These are phyloP conservation scores for Graphium sp. DNA, from an alignment of 2,329 filamentous ascomycete species.

Conservation along the genomic window DNA sequence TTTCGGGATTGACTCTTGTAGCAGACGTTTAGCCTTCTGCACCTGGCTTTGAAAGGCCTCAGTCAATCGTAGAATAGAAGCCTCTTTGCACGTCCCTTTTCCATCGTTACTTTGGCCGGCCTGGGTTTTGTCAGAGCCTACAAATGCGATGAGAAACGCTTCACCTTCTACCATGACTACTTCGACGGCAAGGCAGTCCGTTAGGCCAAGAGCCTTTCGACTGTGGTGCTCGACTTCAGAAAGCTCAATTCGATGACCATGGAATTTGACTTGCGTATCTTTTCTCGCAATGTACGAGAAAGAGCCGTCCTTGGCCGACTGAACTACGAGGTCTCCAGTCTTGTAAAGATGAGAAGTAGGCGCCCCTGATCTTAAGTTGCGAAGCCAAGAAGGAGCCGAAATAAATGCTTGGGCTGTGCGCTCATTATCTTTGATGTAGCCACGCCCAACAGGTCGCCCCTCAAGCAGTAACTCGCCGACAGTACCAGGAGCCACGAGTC, in stretches of 20 bases:
- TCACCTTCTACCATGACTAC: not conserved
- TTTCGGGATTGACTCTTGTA: too few species aligned
- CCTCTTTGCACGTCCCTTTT: not conserved
- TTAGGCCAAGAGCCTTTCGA: not conserved
- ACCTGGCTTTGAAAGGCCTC: not conserved
- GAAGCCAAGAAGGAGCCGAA: conserved; percentile 11
- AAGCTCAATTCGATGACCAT: conserved; percentile 15
- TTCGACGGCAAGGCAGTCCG: conserved; percentile 3
- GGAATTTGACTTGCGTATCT: conserved; percentile 16
- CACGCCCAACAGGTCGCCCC: conserved; percentile 27
- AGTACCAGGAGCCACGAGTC: conserved; percentile 11
- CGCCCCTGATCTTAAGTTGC: too few species aligned
- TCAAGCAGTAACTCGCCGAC: conserved; percentile 18
- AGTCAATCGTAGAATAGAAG: not conserved
- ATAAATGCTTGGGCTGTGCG: conserved; percentile 15
- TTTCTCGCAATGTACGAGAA: too few species aligned
- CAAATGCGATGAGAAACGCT: not conserved
- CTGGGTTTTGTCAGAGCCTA: not conserved
- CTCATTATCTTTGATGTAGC: conserved; percentile 24
- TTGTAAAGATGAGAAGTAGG: conserved; percentile 18
- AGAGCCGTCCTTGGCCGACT: too few species aligned
- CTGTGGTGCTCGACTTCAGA: conserved; percentile 14
- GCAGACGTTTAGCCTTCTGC: not conserved
- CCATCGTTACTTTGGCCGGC: not conserved
- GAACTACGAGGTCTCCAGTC: conserved; percentile 30